Base-by-base conservation (phyloP, 768 basidiomycete genomes). In the Collybia sordida region DNA sequence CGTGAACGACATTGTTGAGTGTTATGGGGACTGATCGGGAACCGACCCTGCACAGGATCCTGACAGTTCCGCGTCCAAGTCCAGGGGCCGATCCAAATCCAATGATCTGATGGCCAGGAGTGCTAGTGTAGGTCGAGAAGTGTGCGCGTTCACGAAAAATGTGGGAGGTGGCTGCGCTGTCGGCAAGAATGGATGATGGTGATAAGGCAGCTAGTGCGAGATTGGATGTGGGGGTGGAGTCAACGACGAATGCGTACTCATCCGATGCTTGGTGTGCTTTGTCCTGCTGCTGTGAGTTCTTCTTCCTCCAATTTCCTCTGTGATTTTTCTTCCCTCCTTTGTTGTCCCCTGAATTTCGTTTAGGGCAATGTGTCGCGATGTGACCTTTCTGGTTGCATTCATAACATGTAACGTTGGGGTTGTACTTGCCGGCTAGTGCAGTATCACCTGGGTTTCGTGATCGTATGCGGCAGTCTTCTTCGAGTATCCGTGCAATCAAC, bases 401-500 rank as follows among this genome's bases (percentile, higher is more conserved):
- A 27, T 24, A 56, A 22, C 54, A 56, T 17, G 46, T 56, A 12
- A 52, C 36, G n/a, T 41, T 55, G 22, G 22, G 64, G 40, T 55
- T 52, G 11, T 50, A 48, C 14, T 53, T 53, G 1, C 17, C 60
- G 19, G 56, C 42, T 2, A 64, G 51, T 7, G 51, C 57, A 6
- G 59, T 59, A 48, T 57, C 49, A 3, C 50, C 45, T 3, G 44
- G 40, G 27, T 42, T 18, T 28, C 43, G 42, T 11, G 42, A 27
- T 14, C 43, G 27, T n/a, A 54, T 34, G 7, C 57, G 53, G 28
- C 51, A 35, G 41, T 62, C 57, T 40, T 64, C 57, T 23, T 57
- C 59, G 11, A 67, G 53, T n/a, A 67, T 56, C 5, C 55, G 49
- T n/a, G 62, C 58, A 24, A 64, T 59, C 31, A 64, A 38, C 37